These are phyloP conservation scores for Tetratostichococcus sp. DNA, from an alignment of 139 green algal genomes.

Conservation along the genomic window DNA sequence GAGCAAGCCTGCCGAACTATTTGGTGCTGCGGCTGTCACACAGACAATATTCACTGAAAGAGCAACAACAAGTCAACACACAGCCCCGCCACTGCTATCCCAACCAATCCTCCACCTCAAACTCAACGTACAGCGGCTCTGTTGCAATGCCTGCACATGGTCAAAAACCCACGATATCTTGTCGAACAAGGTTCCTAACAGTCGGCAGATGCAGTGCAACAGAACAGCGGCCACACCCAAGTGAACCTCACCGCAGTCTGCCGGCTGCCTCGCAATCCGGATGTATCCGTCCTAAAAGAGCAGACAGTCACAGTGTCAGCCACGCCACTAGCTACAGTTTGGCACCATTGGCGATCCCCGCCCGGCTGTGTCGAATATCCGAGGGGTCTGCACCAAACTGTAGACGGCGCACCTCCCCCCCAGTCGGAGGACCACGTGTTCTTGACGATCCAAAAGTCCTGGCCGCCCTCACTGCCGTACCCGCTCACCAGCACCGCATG, in stretches of 20 bases:
- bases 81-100: too few species aligned
- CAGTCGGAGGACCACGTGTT: constrained; percentile 40
- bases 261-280: constrained; percentile 24
- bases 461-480: constrained; percentile 28
- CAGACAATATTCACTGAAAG: too few species aligned
- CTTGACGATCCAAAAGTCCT: constrained; percentile 52
- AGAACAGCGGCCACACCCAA: neutral
- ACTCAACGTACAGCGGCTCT: constrained; percentile 42
- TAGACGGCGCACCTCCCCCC: constrained; percentile 9
- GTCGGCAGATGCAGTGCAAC: too few species aligned
- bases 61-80: too few species aligned
- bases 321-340: neutral
- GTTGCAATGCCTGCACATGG: constrained; percentile 30
- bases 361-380: too few species aligned
- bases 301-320: neutral
- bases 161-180: neutral
- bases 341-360: too few species aligned
- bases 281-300: constrained; percentile 41
- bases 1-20: too few species aligned
- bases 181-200: too few species aligned
- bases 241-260: constrained; percentile 31
- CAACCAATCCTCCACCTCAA: constrained; percentile 3
- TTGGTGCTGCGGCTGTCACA: too few species aligned
- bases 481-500: constrained; percentile 53
- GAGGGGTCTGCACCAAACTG: neutral